phyloP scores from a whole-genome alignment of 352 stramenopile genomes.

The Globisporangium apiculatum region DNA sequence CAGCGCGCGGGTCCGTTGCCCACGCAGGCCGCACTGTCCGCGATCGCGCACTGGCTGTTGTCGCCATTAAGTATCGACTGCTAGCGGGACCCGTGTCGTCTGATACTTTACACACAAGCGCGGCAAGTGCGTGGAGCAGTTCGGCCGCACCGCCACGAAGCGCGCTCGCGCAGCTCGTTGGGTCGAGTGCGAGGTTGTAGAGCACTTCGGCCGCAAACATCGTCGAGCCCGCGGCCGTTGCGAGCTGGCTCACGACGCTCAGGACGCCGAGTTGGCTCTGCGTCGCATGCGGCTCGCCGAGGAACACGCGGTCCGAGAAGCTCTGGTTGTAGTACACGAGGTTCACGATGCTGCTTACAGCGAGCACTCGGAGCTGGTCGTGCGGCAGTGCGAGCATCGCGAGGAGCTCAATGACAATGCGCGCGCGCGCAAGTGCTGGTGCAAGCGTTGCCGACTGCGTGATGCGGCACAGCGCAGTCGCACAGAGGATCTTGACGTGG shows the following conservation, averaged over 20 bases:
- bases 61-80: conserved; percentile 6
- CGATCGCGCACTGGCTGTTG: neutral
- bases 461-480: conserved; percentile 55
- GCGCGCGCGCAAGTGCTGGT: conserved; percentile 25
- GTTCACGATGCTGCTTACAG: conserved; percentile 63
- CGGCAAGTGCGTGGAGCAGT: conserved; percentile 38
- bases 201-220: conserved; percentile 56
- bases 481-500: conserved; percentile 62
- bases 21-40: conserved; percentile 3
- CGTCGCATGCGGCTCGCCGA: conserved; percentile 57
- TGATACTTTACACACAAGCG: conserved; percentile 33
- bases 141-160: conserved; percentile 57
- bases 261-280: conserved; percentile 65
- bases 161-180: conserved; percentile 37
- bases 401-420: conserved; percentile 55
- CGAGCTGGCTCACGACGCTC: conserved; percentile 53
- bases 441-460: conserved; percentile 30
- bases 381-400: conserved; percentile 57
- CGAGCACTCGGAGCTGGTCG: conserved; percentile 47
- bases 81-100: conserved; percentile 22
- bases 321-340: conserved; percentile 53
- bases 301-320: conserved; percentile 69
- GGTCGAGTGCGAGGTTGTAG: conserved; percentile 68
- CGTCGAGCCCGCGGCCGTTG: conserved; percentile 22
- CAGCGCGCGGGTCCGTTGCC: conserved; percentile 4